Base-by-base conservation (phyloP, 148 eudicot species). In the Drosera capensis region DNA sequence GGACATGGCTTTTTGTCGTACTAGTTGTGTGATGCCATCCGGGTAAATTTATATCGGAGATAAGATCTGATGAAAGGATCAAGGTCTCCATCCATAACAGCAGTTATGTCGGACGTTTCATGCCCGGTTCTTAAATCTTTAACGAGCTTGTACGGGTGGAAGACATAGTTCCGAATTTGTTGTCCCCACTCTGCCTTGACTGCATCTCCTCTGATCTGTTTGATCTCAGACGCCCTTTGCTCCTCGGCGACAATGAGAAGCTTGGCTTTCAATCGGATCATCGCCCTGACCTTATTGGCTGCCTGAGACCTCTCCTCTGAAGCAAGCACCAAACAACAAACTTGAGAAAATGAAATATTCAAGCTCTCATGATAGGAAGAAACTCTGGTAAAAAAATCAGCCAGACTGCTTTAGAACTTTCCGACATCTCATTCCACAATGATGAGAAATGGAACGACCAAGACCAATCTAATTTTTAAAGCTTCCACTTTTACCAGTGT, bases 151-250 rank as follows among this genome's bases (percentile, higher is more conserved):
- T 92, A 92, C 0, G 95, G 99, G 58, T 92, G 99, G 40, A 92
- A 92, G 1, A 92, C 94, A 44, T 92, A 92, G 54, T 92, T 92
- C 2, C 99, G 58, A 31, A 92, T 92, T 47, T 92, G 99, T 58
- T 85, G 99, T 0, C 99, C 99, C 95, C 95, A 92, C 35, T 92
- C 99, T 0, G 99, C 99, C 68, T 92, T 92, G 37, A 92, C 99
- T 8, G 65, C 71, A 65, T 85, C 99, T 51, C 99, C 99, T 31
- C 75, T 77, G 11, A 92, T 92, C 63, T 92, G 95, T 73, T 81
- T 92, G 59, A 92, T 76, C 58, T 92, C 95, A 9, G 88, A 51
- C 16, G 95, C 94, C 60, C 99, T 74, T 59, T 92, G 99, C 73
- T 92, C 99, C 58, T 58, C 79, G 0, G 99, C 94, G 34, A 92